Base-by-base conservation (phyloP, 202 grass and related monocot genomes). In the Brachypodium distachyon region DNA sequence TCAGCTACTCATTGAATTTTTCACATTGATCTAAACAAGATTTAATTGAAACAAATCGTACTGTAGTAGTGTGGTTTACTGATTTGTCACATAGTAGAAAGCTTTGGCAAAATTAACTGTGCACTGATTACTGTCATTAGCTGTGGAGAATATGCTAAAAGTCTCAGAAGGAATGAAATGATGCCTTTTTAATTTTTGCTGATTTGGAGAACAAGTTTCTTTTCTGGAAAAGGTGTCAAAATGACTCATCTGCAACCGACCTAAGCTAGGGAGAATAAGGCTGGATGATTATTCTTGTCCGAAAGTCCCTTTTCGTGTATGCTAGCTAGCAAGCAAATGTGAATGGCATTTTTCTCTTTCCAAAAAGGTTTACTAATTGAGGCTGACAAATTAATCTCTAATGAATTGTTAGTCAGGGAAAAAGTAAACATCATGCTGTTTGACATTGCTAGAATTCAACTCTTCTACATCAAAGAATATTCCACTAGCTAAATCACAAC, bases 181-280 rank as follows among this genome's bases (percentile, higher is more conserved):
- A 27, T 26, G 58, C 57, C 53, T 31, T 27, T 25, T 11, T 5
- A 1, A 25, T 26, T 31, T 22, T 8, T 25, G 25, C 22, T 68
- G 25, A 9, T 82, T 43, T 36, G 66, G n/a, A 7, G 18, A 85
- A 53, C 53, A 59, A 41, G 56, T 64, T 73, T 51, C 33, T 52
- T 85, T 72, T 28, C 12, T 70, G 40, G 32, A 53, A 81, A 81
- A 84, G 77, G 51, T 28, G 37, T 37, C 3, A 36, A 48, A 67
- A 88, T 60, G 37, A 66, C 25, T 77, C 55, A 89, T 92, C 86
- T 78, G 83, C 72, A 81, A 82, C 92, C 92, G 86, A 68, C 92
- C 86, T 87, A 88, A 67, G 63, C 70, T 81, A 88, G 67, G 68
- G 61, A 61, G 78, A 89, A 73, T 81, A 91, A 62, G 44, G 16